Conservation (phyloP, 2,329 filamentous ascomycete species). For the Triangularia setosa region DNA sequence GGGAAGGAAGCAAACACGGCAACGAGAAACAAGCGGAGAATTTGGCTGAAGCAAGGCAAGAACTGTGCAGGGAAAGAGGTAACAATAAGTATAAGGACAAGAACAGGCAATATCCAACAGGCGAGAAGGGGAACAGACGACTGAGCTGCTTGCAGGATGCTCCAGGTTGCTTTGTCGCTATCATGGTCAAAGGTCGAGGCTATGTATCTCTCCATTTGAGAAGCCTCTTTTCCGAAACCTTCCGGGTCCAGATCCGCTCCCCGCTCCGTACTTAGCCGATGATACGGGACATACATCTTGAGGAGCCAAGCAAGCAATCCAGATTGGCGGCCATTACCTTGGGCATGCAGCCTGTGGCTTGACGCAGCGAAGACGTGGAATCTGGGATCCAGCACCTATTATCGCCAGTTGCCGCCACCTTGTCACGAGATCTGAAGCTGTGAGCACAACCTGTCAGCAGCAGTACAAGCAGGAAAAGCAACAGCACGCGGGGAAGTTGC, state of each 20-base stretch:
- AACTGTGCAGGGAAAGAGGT: not conserved
- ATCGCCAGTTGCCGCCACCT: not conserved
- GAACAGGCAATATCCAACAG: not conserved
- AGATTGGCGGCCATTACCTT: not conserved
- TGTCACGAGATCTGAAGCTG: not conserved
- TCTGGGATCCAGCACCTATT: not conserved
- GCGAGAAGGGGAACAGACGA: not conserved
- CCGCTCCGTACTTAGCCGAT: not conserved
- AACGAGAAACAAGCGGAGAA: not conserved
- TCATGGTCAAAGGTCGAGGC: not conserved
- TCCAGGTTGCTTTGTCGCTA: not conserved
- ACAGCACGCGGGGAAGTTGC: not conserved
- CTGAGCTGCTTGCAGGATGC: not conserved
- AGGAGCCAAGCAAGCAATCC: not conserved
- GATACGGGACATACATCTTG: not conserved
- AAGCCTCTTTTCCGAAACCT: conserved; percentile 15
- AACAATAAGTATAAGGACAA: not conserved
- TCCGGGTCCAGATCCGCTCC: conserved; percentile 11
- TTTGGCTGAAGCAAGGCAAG: not conserved
- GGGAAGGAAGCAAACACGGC: conserved; percentile 1
- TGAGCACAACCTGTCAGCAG: not conserved
- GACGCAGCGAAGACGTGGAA: not conserved
- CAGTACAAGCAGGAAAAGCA: not conserved
- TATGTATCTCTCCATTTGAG: not conserved
- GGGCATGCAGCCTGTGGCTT: not conserved